phyloP scores from a whole-genome alignment of 2,329 filamentous ascomycete genomes.

The Cytospora piceae region DNA sequence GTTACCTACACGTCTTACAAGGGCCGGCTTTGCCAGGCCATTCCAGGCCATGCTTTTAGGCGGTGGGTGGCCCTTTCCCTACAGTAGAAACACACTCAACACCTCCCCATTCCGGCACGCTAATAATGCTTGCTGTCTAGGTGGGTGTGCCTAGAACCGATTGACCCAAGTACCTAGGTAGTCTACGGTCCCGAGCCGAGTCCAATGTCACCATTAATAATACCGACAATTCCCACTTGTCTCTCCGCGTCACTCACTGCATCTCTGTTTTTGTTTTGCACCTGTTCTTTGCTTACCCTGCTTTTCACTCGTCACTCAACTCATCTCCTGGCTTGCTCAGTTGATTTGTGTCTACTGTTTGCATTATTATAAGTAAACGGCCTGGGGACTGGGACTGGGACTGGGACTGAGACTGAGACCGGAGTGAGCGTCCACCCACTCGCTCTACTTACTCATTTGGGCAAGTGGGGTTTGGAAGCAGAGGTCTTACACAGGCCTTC shows the following conservation, averaged over 20 bases:
- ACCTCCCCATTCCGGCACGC: slow-evolving; percentile 20
- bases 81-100: neutral
- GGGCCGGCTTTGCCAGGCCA: too few relatives aligned
- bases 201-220: slow-evolving; percentile 13
- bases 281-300: neutral
- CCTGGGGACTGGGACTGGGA: neutral
- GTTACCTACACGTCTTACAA: too few relatives aligned
- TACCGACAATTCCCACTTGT: slow-evolving; percentile 9
- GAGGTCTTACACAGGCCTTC: neutral
- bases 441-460: neutral
- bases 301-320: neutral
- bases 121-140: too few relatives aligned
- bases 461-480: slow-evolving; percentile 9
- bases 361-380: neutral
- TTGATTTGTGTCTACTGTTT: neutral
- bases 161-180: neutral
- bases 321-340: neutral
- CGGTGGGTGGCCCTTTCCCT: neutral
- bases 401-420: neutral
- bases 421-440: neutral
- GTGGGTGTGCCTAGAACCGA: too few relatives aligned
- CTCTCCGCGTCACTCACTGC: slow-evolving; percentile 11
- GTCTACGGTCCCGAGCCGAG: neutral
- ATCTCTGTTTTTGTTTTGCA: neutral
- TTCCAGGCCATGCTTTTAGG: too few relatives aligned